Percentiles rank a stretch among this genome's conserved stretches.
Evolutionary conservation across 352 stramenopile species (phyloP).

Genomic region (Saprolegnia diclina): DNA sequence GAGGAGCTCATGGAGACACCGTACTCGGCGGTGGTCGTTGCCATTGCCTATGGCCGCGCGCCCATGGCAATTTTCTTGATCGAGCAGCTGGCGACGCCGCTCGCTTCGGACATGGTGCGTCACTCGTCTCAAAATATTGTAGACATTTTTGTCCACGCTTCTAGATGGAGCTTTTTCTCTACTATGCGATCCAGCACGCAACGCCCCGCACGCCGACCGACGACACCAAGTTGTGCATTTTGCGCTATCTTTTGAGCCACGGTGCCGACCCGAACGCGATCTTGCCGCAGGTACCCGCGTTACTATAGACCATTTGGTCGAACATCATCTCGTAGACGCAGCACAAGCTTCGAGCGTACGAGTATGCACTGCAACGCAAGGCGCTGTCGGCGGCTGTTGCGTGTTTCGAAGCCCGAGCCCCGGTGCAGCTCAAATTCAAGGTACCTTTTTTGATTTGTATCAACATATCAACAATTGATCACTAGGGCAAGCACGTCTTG

Average conservation of each 20-base stretch:
- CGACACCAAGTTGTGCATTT: background rate
- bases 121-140: background rate
- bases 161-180: background rate
- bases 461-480: too few relatives aligned
- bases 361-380: background rate
- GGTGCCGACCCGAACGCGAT: background rate
- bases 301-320: background rate
- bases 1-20: background rate
- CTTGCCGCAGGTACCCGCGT: background rate
- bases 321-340: background rate
- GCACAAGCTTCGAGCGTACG: background rate
- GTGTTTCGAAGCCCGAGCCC: background rate
- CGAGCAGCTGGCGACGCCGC: background rate
- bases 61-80: background rate
- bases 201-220: background rate
- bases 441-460: background rate
- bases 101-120: background rate
- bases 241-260: background rate
- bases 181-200: background rate
- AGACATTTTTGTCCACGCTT: background rate
- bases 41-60: background rate
- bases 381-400: background rate
- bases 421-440: background rate
- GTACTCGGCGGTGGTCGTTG: background rate
- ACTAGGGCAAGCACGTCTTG: constrained; percentile 15